Percentiles rank a stretch among this genome's conserved stretches.
Conservation (phyloP, 2,329 filamentous ascomycete genomes). For the Aspergillus nomiae region DNA sequence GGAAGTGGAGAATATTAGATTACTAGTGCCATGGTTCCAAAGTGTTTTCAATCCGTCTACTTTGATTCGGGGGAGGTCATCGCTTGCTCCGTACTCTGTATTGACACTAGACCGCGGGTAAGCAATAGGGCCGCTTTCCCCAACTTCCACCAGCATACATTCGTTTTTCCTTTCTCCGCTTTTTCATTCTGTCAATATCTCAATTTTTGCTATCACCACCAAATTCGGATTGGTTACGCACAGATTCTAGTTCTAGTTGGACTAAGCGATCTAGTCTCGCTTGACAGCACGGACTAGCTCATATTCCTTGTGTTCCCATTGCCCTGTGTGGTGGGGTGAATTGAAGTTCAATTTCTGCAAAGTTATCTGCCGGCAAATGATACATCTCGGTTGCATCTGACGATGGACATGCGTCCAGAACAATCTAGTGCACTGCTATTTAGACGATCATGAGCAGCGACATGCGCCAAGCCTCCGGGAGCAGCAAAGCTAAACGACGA, state of each 20-base stretch:
- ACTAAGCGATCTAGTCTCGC: neutral
- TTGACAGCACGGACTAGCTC: neutral
- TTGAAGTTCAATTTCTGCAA: constrained; percentile 11
- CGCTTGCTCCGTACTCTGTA: neutral
- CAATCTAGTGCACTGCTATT: constrained; percentile 27
- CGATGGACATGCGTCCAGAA: constrained; percentile 32
- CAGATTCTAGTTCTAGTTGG: neutral
- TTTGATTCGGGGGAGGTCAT: neutral
- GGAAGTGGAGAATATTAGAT: neutral
- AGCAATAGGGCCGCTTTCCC: constrained; percentile 19
- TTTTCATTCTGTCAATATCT: constrained; percentile 12
- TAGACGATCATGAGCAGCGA: constrained; percentile 36
- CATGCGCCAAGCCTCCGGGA: constrained; percentile 32
- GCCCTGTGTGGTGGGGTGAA: constrained; percentile 9
- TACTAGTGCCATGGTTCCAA: neutral
- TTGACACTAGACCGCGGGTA: constrained; percentile 14
- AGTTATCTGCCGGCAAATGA: constrained; percentile 31
- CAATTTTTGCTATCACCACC: constrained; percentile 2
- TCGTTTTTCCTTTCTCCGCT: constrained; percentile 24
- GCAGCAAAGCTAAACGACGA: constrained; percentile 34
- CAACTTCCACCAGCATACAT: constrained; percentile 12
- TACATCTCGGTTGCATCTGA: constrained; percentile 29
- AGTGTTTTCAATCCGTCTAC: constrained; percentile 1
- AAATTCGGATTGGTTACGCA: neutral
- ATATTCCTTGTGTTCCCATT: neutral